Conservation (phyloP, 805 yeast genomes). For the Candida cerambycidarum region DNA sequence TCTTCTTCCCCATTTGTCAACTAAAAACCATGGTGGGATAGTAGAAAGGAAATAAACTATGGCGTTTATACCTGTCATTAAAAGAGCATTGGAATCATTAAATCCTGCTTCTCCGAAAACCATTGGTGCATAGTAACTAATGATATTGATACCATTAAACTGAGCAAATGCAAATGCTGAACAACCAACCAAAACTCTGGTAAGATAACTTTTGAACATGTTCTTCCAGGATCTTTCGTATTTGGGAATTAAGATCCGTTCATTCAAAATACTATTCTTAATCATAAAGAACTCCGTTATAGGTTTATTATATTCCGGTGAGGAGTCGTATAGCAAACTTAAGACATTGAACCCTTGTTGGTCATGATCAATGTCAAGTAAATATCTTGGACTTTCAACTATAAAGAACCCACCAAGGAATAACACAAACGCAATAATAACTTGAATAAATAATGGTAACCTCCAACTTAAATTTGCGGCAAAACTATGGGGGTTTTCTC, state of each 20-base stretch:
- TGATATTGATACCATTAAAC: constrained; percentile 56
- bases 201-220: constrained; percentile 38
- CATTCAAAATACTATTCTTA: constrained; percentile 44
- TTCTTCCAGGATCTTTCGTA: constrained; percentile 42
- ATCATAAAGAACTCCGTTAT: constrained; percentile 46
- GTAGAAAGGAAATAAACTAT: constrained; percentile 40
- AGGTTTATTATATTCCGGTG: constrained; percentile 32
- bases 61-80: constrained; percentile 46
- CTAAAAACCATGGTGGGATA: constrained; percentile 47
- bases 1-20: constrained; percentile 46
- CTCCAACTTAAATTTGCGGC: constrained; percentile 64
- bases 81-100: constrained; percentile 39
- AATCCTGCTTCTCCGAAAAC: constrained; percentile 51
- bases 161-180: constrained; percentile 47
- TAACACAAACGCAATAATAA: constrained; percentile 66
- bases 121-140: constrained; percentile 58
- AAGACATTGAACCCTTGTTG: constrained; percentile 47
- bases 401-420: constrained; percentile 74
- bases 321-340: constrained; percentile 27
- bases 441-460: constrained; percentile 73
- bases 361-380: constrained; percentile 75
- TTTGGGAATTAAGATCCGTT: constrained; percentile 38
- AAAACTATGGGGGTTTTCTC: constrained; percentile 33
- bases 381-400: constrained; percentile 90
- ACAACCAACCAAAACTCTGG: constrained; percentile 38